phyloP scores from a whole-genome alignment of 129 eudicot genomes.

The Artemisia tridentata region DNA sequence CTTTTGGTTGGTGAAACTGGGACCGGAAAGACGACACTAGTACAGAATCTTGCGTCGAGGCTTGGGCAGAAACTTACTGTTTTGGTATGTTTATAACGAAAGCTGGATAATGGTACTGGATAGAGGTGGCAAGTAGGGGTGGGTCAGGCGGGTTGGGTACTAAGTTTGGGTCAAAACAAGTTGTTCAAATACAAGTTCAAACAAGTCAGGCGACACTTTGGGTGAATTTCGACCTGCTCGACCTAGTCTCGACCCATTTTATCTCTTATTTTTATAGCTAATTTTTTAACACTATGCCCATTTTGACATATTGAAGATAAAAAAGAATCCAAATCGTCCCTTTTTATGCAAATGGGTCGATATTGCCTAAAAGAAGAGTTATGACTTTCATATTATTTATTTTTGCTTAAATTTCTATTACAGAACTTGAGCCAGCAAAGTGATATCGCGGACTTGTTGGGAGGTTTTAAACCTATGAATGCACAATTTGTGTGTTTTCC shows the following conservation, averaged over 20 bases:
- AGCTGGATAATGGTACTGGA: neutral
- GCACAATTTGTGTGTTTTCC: conserved; percentile 72
- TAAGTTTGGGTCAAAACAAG: neutral
- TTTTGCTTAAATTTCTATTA: conserved; percentile 22
- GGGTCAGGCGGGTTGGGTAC: neutral
- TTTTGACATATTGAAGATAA: neutral
- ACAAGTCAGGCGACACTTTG: neutral
- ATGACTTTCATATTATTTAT: neutral
- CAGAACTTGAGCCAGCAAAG: conserved; percentile 99
- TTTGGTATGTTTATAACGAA: conserved; percentile 56
- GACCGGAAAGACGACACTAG: conserved; percentile 94
- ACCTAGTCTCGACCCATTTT: neutral
- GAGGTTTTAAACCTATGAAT: conserved; percentile 84
- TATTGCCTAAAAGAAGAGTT: neutral
- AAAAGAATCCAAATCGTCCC: neutral
- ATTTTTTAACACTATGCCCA: neutral
- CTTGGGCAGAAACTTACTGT: conserved; percentile 91
- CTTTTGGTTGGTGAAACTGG: conserved; percentile 99
- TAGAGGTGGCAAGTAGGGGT: neutral
- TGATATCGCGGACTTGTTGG: conserved; percentile 85
- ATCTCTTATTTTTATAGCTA: neutral
- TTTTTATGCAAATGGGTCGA: conserved; percentile 3
- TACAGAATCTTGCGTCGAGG: conserved; percentile 74
- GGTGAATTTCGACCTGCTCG: conserved; percentile 2
- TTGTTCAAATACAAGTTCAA: no score